Evolutionary conservation across 2,329 filamentous ascomycete species (phyloP), one percentile per base, ranked within the genome.

Genomic region (Fusarium nematophilum): DNA sequence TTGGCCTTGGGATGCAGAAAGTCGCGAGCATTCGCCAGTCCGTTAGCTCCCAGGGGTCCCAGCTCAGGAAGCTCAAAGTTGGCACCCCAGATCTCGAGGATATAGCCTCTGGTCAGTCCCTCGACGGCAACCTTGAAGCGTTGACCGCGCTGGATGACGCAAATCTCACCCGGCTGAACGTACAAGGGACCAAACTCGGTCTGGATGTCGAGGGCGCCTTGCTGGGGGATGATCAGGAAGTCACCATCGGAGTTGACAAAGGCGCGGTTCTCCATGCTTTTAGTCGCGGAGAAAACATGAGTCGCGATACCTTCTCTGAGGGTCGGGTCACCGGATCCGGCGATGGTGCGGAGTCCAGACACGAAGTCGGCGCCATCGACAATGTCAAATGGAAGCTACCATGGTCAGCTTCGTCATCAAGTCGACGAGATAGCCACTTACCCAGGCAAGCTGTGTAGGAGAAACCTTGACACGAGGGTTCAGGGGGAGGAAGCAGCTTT

Each of bases 91-190:
- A 90, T 75, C 70, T 91, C 88, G 27, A 88, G 82, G 43, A 90
- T 84, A 68, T 90, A 90, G 8, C 88, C 88, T 43, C 86, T 80
- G 0, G 83, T 83, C 0, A 84, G 83, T 67, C 86, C 86, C 25
- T 86, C 78, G 0, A 74, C 64, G 0, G 59, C 47, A 15, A 74
- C 68, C 15, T 54, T 67, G 53, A 73, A 75, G 15, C 86, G 80
- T 38, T 89, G 79, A n/a, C 88, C 88, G 10, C 86, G 81, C 17
- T 85, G 88, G 17, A 91, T 86, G 13, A 90, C 82, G 43, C 80
- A 83, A 26, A 90, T 84, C 70, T 90, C 88, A n/a, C 87, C 87
- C 0, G 87, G 88, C 4, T 87, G 84, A 5, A 90, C 86, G 44
- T 87, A 81, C 1, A 90, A 71, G 21, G 79, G 80, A 5, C 88